Conservation (phyloP, 352 stramenopile species). For the Hyaloperonospora arabidopsidis region DNA sequence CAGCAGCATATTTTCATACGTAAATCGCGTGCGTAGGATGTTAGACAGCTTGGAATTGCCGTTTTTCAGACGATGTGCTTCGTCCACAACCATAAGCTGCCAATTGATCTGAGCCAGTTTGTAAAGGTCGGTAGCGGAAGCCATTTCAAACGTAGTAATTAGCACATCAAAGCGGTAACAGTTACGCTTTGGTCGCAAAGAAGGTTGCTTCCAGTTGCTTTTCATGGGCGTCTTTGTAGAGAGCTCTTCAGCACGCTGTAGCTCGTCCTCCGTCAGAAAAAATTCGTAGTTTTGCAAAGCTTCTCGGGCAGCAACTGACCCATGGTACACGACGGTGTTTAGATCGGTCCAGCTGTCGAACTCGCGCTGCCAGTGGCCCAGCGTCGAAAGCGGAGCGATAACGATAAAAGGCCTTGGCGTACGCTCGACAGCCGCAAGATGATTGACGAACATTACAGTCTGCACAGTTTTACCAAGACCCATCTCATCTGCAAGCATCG, state of each 20-base stretch:
- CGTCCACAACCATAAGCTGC: conserved; percentile 96
- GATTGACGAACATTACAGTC: conserved; percentile 92
- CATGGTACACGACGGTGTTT: conserved; percentile 98
- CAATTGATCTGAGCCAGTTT: conserved; percentile 92
- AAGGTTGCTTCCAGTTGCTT: conserved; percentile 19
- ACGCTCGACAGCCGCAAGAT: conserved; percentile 92
- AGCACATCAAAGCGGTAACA: conserved; percentile 97
- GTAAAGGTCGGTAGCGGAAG: conserved; percentile 89
- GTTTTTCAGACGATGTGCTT: conserved; percentile 99
- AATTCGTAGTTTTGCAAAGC: conserved; percentile 95
- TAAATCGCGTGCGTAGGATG: conserved; percentile 71
- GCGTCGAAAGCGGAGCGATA: conserved; percentile 95
- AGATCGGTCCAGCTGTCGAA: conserved; percentile 95
- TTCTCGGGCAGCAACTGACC: conserved; percentile 81
- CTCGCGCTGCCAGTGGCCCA: conserved; percentile 96
- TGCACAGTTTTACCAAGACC: conserved; percentile 94
- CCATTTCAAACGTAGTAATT: conserved; percentile 99
- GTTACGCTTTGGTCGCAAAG: conserved; percentile 34
- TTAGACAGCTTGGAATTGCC: conserved; percentile 92
- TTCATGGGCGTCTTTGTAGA: conserved; percentile 10
- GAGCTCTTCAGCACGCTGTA: conserved; percentile 32
- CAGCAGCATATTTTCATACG: conserved; percentile 80
- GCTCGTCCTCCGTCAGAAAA: conserved; percentile 54
- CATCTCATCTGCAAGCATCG: conserved; percentile 99
- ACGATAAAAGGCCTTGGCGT: conserved; percentile 94